Conservation (phyloP, 2,329 filamentous ascomycete genomes). For the Penicillium sp. region DNA sequence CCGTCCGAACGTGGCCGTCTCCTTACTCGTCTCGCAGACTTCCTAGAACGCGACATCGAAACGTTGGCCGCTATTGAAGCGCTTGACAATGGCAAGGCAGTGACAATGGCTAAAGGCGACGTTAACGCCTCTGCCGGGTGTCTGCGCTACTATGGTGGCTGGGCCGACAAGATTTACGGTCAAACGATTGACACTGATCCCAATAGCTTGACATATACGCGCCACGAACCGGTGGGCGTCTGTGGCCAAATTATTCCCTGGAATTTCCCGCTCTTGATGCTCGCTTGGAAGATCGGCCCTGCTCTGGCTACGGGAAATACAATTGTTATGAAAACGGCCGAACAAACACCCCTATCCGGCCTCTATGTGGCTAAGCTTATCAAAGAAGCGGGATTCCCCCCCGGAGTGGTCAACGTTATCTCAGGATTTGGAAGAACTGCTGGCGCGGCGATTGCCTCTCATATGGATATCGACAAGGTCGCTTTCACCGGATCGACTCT, state of each 20-base stretch:
- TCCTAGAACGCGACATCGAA: conserved; percentile 10
- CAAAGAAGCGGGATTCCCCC: conserved; percentile 60
- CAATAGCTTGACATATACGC: conserved; percentile 9
- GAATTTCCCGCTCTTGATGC: conserved; percentile 84
- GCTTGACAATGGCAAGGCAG: conserved; percentile 12
- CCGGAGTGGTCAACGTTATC: conserved; percentile 61
- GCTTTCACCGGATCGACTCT: conserved; percentile 63
- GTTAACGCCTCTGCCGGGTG: background rate
- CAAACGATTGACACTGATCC: conserved; percentile 11
- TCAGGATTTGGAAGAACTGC: conserved; percentile 75
- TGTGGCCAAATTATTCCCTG: conserved; percentile 79
- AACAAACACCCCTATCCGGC: conserved; percentile 68
- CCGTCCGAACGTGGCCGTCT: conserved; percentile 10
- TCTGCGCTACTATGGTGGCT: conserved; percentile 13
- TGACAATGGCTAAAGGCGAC: conserved; percentile 11
- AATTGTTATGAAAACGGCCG: conserved; percentile 63
- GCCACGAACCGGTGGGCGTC: conserved; percentile 69
- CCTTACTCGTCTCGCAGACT: conserved; percentile 8
- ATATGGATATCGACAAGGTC: conserved; percentile 64
- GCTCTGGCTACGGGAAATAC: conserved; percentile 62
- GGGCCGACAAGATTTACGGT: conserved; percentile 12
- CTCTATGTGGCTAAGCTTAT: conserved; percentile 54
- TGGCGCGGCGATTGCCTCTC: conserved; percentile 63
- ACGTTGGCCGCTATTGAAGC: conserved; percentile 15
- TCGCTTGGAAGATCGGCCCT: conserved; percentile 78